These are phyloP conservation scores for Acorus gramineus DNA, from an alignment of 106 monocot species.

Conservation along the genomic window DNA sequence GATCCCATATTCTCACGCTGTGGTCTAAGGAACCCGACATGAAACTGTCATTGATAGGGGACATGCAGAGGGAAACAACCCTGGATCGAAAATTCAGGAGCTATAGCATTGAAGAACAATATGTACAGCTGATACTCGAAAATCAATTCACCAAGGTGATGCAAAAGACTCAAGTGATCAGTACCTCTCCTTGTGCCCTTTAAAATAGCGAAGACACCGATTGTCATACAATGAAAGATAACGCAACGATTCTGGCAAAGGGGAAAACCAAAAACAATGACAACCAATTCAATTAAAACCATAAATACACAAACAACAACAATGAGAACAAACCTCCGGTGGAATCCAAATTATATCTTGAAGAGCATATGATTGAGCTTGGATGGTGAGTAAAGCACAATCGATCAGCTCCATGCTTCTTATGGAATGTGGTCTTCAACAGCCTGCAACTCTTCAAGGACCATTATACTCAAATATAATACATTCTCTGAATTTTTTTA, in stretches of 20 bases:
- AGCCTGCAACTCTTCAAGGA: constrained; percentile 29
- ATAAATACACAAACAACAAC: not conserved
- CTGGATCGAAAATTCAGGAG: constrained; percentile 28
- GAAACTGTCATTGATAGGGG: constrained; percentile 96
- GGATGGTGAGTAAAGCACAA: constrained; percentile 96
- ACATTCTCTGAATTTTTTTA: too few species aligned
- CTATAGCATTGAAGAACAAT: not conserved
- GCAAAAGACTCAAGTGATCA: constrained; percentile 2
- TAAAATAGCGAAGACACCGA: constrained; percentile 92
- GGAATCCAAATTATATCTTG: constrained; percentile 75
- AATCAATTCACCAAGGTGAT: too few species aligned
- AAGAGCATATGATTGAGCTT: constrained; percentile 92
- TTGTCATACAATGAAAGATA: constrained; percentile 97
- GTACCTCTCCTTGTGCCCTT: constrained; percentile 91
- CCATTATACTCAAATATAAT: too few species aligned
- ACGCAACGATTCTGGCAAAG: constrained; percentile 57
- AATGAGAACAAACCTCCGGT: constrained; percentile 22
- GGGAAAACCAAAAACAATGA: not conserved
- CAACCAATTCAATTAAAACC: not conserved
- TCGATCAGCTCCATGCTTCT: constrained; percentile 84
- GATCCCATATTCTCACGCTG: constrained; percentile 95
- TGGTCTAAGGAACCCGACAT: constrained; percentile 99
- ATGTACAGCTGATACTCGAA: too few species aligned
- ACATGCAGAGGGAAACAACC: constrained; percentile 97
- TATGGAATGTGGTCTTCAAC: constrained; percentile 88